Conservation (phyloP, 2,329 filamentous ascomycete genomes). For the Ilyonectria robusta region DNA sequence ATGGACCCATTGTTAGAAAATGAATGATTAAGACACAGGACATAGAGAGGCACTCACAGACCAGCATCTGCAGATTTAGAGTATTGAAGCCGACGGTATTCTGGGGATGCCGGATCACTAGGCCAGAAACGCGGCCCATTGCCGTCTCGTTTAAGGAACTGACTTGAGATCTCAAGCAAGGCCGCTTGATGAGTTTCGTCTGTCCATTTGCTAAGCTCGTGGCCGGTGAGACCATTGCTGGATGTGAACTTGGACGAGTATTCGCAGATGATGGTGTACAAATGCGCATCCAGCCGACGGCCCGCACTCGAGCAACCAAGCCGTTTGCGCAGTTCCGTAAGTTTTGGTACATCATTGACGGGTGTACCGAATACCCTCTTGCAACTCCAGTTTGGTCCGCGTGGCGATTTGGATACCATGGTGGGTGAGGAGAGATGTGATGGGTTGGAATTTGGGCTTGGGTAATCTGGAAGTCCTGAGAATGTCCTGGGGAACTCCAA, state of each 20-base stretch:
- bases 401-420: neutral
- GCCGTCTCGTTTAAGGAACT: slow-evolving; percentile 20
- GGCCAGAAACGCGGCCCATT: slow-evolving; percentile 27
- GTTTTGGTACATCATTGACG: neutral
- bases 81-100: slow-evolving; percentile 15
- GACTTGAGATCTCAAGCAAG: slow-evolving; percentile 14
- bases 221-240: neutral
- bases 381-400: neutral
- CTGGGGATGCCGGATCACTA: neutral
- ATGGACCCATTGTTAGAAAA: neutral
- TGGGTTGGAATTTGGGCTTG: too few relatives aligned
- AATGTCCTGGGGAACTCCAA: neutral
- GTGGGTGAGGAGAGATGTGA: neutral
- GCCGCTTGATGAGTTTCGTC: neutral
- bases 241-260: slow-evolving; percentile 6
- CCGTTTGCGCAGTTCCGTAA: slow-evolving; percentile 1
- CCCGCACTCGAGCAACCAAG: slow-evolving; percentile 6
- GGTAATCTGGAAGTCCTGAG: neutral
- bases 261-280: neutral
- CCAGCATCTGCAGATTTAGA: neutral
- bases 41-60: slow-evolving; percentile 2
- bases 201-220: slow-evolving; percentile 6
- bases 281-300: neutral
- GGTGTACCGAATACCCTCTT: neutral
- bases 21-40: neutral